Evolutionary conservation across 371 early-diverging fungal genomes (phyloP), one percentile per base, ranked within the genome.

Genomic region (Funneliformis caledonium): DNA sequence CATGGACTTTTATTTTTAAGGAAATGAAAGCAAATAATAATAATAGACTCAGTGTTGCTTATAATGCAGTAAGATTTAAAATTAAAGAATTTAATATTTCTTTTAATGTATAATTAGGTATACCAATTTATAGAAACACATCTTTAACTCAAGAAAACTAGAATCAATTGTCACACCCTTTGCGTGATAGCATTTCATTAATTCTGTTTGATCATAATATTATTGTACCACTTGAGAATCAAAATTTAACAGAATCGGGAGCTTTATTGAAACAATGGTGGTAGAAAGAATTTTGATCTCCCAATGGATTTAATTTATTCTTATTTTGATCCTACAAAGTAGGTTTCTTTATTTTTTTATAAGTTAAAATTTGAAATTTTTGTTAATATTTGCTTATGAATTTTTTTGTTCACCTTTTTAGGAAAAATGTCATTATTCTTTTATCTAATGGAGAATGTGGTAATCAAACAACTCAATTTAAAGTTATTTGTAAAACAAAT

Each of bases 401-500:
- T 4, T 4, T 19, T n/a, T 0, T 26, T 26, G 26, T 47, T 2
- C 22, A 12, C 43, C 42, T 0, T 62, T 26, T 16, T 22, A 78
- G 78, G n/a, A 62, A 12, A 33, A 78, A 78, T 67, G 47, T 78
- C 10, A 16, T 78, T 33, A 62, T 78, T 9, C 65, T 78, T 31
- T 65, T 78, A 31, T 78, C 78, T 31, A 67, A 78, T 67, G 78
- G 78, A 19, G 19, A 11, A 26, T 43, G 37, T 45, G 31, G 31
- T 14, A 9, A 19, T 26, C 78, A 45, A 19, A 48, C 64, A 16
- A 19, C 0, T 10, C 43, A 65, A 31, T 33, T 78, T 16, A 9
- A 47, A 64, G 50, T 0, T 48, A 14, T 78, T 26, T 78, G 78
- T 48, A n/a, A 78, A 0, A 14, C 43, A 8, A 43, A 78, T 26